phyloP scores from a whole-genome alignment of 768 basidiomycete genomes.

The Lanmaoa pseudosensibilis region DNA sequence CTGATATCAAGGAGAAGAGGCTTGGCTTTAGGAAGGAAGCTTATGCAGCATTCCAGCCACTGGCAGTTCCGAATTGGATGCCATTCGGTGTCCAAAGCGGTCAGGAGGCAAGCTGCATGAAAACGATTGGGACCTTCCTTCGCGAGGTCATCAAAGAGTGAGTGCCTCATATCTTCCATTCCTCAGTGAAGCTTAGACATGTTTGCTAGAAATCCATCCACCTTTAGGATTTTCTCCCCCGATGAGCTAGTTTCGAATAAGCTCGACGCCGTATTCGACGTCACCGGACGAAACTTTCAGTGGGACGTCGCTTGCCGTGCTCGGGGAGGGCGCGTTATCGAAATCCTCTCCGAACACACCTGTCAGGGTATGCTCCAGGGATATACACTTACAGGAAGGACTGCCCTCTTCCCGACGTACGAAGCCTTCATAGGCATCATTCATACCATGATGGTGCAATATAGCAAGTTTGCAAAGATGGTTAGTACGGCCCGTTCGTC shows the following conservation, averaged over 20 bases:
- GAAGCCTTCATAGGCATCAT: slow-evolving; percentile 91
- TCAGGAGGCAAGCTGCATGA: slow-evolving; percentile 74
- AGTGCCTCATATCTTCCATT: slow-evolving; percentile 16
- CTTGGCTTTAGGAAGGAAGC: slow-evolving; percentile 71
- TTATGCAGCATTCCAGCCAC: slow-evolving; percentile 59
- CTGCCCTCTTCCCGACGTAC: slow-evolving; percentile 85
- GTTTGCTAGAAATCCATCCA: slow-evolving; percentile 60
- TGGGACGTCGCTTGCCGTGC: slow-evolving; percentile 72
- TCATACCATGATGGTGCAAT: slow-evolving; percentile 88
- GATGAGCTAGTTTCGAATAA: slow-evolving; percentile 89
- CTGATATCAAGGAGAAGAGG: slow-evolving; percentile 53
- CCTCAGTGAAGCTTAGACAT: neutral
- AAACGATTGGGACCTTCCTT: slow-evolving; percentile 58
- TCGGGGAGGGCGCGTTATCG: slow-evolving; percentile 79
- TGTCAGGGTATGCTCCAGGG: slow-evolving; percentile 92
- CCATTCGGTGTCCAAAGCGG: slow-evolving; percentile 51
- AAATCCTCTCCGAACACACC: slow-evolving; percentile 88
- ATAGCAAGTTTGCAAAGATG: slow-evolving; percentile 88
- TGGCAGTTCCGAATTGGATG: slow-evolving; percentile 69
- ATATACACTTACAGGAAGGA: slow-evolving; percentile 86
- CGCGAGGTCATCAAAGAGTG: slow-evolving; percentile 56
- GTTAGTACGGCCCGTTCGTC: slow-evolving; percentile 34
- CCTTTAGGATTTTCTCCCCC: slow-evolving; percentile 89
- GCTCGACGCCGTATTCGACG: slow-evolving; percentile 75
- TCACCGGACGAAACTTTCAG: slow-evolving; percentile 74